A percentile compares a stretch with the other conserved stretches of the same genome.
phyloP scores from a whole-genome alignment of 352 stramenopile genomes.

The Phytophthora quininea region DNA sequence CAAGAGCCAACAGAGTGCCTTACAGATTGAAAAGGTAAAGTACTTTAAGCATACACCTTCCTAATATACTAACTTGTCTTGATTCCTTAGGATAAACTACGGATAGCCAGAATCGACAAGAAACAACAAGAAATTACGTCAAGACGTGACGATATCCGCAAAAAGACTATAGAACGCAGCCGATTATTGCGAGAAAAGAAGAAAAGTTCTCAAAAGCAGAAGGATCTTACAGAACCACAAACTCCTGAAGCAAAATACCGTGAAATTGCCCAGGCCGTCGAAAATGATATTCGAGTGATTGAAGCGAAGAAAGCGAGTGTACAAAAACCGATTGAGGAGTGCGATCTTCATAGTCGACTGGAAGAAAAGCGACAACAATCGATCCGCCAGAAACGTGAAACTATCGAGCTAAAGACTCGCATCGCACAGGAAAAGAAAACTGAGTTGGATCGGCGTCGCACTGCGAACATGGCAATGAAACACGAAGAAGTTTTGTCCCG shows the following conservation, averaged over 20 bases:
- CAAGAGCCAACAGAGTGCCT: constrained; percentile 9
- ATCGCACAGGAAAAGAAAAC: constrained; percentile 13
- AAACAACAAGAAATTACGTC: constrained; percentile 30
- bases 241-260: no score
- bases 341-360: constrained; percentile 12
- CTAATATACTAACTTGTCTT: neutral
- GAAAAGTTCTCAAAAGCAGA: constrained; percentile 6
- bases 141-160: constrained; percentile 25
- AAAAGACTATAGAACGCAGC: constrained; percentile 33
- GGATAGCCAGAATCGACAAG: constrained; percentile 20
- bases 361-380: constrained; percentile 29
- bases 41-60: no score
- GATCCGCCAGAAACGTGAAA: constrained; percentile 34
- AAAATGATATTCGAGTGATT: constrained; percentile 16
- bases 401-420: constrained; percentile 17
- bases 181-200: constrained; percentile 24
- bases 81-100: constrained; percentile 31
- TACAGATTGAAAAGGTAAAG: constrained; percentile 34
- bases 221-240: no score
- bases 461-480: constrained; percentile 61
- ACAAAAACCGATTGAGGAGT: neutral
- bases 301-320: constrained; percentile 3
- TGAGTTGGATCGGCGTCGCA: constrained; percentile 38
- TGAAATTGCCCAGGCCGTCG: constrained; percentile 3
- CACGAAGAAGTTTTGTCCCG: constrained; percentile 42